Evolutionary conservation across 768 basidiomycete genomes (phyloP).

Genomic region (Rhodotorula babjevae): DNA sequence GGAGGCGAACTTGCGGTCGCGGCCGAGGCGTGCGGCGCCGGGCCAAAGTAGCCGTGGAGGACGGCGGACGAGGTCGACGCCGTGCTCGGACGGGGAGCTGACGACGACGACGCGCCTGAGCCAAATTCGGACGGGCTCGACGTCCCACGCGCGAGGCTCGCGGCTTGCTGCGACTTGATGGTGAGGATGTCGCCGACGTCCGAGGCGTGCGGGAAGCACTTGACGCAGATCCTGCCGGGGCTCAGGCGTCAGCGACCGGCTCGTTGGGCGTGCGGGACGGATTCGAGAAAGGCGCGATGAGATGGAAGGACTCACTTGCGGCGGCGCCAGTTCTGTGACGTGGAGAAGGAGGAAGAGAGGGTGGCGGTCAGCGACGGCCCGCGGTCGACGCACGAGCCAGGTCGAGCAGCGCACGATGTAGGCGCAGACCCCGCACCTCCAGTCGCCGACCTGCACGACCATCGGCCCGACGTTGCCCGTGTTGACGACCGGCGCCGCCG

Average conservation of each 20-base stretch:
- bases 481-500: constrained; percentile 31
- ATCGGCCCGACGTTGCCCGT: constrained; percentile 34
- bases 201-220: constrained; percentile 38
- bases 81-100: no score
- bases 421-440: constrained; percentile 27
- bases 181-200: constrained; percentile 37
- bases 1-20: neutral
- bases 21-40: no score
- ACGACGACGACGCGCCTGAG: no score
- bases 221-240: constrained; percentile 30
- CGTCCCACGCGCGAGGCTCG: constrained; percentile 11
- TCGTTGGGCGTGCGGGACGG: no score
- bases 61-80: no score
- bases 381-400: neutral
- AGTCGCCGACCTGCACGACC: constrained; percentile 35
- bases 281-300: neutral
- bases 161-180: constrained; percentile 33
- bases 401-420: constrained; percentile 24
- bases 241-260: no score
- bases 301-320: constrained; percentile 8
- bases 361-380: neutral
- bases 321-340: constrained; percentile 30
- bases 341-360: neutral
- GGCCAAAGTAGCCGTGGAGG: neutral
- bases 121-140: neutral